Evolutionary conservation across 2,329 filamentous ascomycete species (phyloP).

Genomic region (Exophiala dermatitidis): DNA sequence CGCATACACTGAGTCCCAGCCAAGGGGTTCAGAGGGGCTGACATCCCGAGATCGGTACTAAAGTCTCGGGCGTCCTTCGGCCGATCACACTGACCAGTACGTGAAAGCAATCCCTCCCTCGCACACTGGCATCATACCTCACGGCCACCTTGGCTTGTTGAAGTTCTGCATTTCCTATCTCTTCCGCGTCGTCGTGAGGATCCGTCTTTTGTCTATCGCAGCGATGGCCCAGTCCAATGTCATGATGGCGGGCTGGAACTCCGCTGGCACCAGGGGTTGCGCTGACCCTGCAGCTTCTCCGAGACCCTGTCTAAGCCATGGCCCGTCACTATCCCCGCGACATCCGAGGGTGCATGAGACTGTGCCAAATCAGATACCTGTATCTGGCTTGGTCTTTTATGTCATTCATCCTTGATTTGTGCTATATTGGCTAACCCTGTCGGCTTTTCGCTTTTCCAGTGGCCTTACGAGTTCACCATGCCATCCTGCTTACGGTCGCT

Average conservation of each 20-base stretch:
- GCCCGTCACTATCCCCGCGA: slow-evolving; percentile 12
- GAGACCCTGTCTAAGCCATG: slow-evolving; percentile 6
- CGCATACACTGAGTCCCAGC: neutral
- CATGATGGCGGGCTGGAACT: neutral
- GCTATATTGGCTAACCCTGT: slow-evolving; percentile 20
- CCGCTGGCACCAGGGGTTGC: slow-evolving; percentile 10
- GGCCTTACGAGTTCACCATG: slow-evolving; percentile 23
- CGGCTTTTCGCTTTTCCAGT: slow-evolving; percentile 24
- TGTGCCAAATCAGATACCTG: slow-evolving; percentile 13
- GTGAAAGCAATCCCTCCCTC: neutral
- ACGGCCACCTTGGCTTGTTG: slow-evolving; percentile 4
- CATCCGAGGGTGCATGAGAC: slow-evolving; percentile 11
- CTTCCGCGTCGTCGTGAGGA: neutral
- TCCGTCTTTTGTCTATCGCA: neutral
- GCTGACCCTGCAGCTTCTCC: slow-evolving; percentile 8
- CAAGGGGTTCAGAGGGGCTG: neutral
- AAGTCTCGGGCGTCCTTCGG: neutral
- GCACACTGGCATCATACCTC: slow-evolving; percentile 3
- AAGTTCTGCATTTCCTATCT: slow-evolving; percentile 10
- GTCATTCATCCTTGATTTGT: slow-evolving; percentile 10
- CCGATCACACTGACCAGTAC: slow-evolving; percentile 4
- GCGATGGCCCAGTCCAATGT: neutral
- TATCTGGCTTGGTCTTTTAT: neutral
- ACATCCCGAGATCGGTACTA: neutral
- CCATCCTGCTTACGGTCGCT: slow-evolving; percentile 13